phyloP scores from a whole-genome alignment of 352 stramenopile species.

The Globisporangium rhizosaccharum region DNA sequence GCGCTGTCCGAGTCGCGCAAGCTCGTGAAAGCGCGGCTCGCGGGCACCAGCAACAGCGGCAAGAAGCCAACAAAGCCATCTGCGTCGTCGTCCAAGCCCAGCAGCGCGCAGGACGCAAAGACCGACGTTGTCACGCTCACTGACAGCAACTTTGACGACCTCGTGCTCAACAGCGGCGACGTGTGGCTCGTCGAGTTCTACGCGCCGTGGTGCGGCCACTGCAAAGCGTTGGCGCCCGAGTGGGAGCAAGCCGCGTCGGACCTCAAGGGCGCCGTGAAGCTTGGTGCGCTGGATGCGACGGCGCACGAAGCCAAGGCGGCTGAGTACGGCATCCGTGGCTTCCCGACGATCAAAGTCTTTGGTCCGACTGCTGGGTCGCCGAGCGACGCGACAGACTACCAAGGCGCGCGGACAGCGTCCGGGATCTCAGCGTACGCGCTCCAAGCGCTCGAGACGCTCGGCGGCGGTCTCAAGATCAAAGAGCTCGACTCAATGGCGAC shows the following conservation, averaged over 20 bases:
- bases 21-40: conserved; percentile 76
- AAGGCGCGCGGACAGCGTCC: conserved; percentile 77
- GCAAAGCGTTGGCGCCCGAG: conserved; percentile 88
- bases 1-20: conserved; percentile 62
- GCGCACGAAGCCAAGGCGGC: conserved; percentile 87
- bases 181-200: conserved; percentile 93
- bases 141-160: conserved; percentile 89
- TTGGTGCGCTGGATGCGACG: conserved; percentile 91
- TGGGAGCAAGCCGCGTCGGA: conserved; percentile 89
- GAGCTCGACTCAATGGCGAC: conserved; percentile 62
- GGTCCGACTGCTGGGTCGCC: conserved; percentile 53
- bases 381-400: conserved; percentile 75
- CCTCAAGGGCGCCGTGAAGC: conserved; percentile 83
- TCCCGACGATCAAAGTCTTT: conserved; percentile 96
- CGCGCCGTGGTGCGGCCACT: conserved; percentile 91
- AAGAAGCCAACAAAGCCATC: conserved; percentile 26
- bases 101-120: conserved; percentile 30
- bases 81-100: conserved; percentile 18
- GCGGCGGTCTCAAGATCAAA: conserved; percentile 72
- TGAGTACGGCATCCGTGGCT: conserved; percentile 89
- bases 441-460: conserved; percentile 60
- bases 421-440: conserved; percentile 81
- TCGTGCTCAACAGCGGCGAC: conserved; percentile 87
- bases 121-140: conserved; percentile 86
- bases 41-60: conserved; percentile 42